Conservation (phyloP, 2,329 filamentous ascomycete species). For the Rasamsonia emersonii region DNA sequence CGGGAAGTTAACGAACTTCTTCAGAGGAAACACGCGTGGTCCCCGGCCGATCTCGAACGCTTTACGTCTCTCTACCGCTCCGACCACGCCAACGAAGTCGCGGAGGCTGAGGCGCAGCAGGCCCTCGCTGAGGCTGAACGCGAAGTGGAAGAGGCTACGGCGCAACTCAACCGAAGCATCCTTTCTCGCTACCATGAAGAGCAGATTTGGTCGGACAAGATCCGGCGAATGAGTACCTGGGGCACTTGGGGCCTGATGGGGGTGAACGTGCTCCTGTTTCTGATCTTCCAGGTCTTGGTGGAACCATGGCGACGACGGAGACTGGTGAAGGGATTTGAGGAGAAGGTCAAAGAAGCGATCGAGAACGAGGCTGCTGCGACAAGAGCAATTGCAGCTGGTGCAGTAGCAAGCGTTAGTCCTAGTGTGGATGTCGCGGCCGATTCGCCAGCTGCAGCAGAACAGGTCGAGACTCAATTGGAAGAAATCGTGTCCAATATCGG, state of each 20-base stretch:
- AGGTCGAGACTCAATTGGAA: conserved; percentile 1
- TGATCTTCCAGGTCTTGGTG: conserved; percentile 78
- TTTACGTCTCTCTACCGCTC: conserved; percentile 88
- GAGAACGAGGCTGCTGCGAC: conserved; percentile 51
- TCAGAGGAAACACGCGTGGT: conserved; percentile 90
- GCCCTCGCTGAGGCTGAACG: conserved; percentile 66
- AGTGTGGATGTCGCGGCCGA: conserved; percentile 2
- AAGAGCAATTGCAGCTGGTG: conserved; percentile 4
- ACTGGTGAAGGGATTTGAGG: conserved; percentile 74
- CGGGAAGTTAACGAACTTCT: conserved; percentile 91
- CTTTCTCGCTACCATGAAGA: conserved; percentile 94
- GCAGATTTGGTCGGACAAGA: conserved; percentile 98
- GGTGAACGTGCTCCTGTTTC: conserved; percentile 80
- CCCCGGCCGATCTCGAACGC: conserved; percentile 75
- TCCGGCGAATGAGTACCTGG: conserved; percentile 93
- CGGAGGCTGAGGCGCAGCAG: conserved; percentile 64
- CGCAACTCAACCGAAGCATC: conserved; percentile 71
- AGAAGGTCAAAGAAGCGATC: conserved; percentile 61
- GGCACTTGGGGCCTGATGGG: conserved; percentile 98
- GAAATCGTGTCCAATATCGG: too few species aligned
- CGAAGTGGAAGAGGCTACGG: conserved; percentile 67
- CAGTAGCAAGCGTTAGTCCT: conserved; percentile 1
- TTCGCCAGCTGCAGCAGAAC: conserved; percentile 3
- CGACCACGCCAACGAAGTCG: conserved; percentile 87
- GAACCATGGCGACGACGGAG: conserved; percentile 83